A percentile compares a stretch with the other conserved stretches of the same genome.
These are phyloP conservation scores for Auxenochlorella pyrenoidosa DNA, from an alignment of 139 green algal genomes.

Conservation along the genomic window DNA sequence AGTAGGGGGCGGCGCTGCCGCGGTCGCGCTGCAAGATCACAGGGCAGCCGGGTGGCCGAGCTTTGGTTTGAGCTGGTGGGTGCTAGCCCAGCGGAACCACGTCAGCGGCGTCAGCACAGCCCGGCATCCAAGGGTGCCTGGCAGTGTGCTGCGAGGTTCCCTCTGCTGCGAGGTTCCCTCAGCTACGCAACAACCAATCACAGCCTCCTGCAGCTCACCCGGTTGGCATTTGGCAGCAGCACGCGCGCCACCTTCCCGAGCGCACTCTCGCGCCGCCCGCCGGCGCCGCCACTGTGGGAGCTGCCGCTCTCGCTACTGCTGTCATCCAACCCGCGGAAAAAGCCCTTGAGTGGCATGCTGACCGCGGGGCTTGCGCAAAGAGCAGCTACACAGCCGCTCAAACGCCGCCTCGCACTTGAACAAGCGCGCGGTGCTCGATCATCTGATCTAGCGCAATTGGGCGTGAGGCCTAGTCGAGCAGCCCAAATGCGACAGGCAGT, in stretches of 20 bases:
- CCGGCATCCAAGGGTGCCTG: too few relatives aligned
- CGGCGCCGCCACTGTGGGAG: not conserved
- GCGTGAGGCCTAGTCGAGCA: too few relatives aligned
- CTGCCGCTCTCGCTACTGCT: not conserved
- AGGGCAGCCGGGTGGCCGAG: not conserved
- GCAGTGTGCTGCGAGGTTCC: too few relatives aligned
- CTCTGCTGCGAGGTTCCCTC: too few relatives aligned
- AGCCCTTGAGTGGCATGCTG: slow-evolving; percentile 8
- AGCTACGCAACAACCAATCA: too few relatives aligned
- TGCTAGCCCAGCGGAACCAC: too few relatives aligned
- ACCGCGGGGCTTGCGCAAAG: not conserved
- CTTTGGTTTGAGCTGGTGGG: not conserved
- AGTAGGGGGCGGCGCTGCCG: not conserved
- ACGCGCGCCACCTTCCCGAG: not conserved
- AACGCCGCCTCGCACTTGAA: not conserved
- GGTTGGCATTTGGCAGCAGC: not conserved
- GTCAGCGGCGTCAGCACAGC: too few relatives aligned
- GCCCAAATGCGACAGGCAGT: not conserved
- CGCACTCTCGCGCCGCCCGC: not conserved
- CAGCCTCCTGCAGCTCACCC: not conserved
- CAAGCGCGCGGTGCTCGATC: not conserved
- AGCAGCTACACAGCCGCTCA: not conserved
- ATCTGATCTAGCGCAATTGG: too few relatives aligned
- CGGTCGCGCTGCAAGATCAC: slow-evolving; percentile 9
- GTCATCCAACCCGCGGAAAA: not conserved